Percentiles rank a stretch among this genome's conserved stretches.
Conservation (phyloP, 441 rosid species). For the Kokia cookei region DNA sequence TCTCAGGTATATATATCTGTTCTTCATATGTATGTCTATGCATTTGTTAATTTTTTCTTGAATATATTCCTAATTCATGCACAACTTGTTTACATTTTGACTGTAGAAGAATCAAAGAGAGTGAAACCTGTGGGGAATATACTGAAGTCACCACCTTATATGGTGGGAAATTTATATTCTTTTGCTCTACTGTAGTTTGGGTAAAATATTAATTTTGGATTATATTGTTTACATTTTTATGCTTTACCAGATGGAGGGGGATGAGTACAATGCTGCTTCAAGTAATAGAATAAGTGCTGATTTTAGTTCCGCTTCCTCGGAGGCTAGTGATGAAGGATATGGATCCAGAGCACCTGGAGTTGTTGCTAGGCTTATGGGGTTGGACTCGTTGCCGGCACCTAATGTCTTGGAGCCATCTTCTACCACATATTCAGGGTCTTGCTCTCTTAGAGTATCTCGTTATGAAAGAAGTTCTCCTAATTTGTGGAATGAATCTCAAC, state of each 20-base stretch:
- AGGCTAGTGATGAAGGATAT: conserved; percentile 58
- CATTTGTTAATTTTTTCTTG: not conserved
- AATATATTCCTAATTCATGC: not conserved
- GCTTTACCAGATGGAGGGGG: conserved; percentile 35
- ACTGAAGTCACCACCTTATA: conserved; percentile 26
- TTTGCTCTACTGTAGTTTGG: not conserved
- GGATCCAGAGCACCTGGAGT: conserved; percentile 71
- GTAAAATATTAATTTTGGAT: not conserved
- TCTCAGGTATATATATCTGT: conserved; percentile 26
- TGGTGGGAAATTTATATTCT: conserved; percentile 28
- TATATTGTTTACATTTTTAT: conserved; percentile 3
- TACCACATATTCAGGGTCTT: conserved; percentile 26
- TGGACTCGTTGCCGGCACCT: conserved; percentile 65
- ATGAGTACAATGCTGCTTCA: conserved; percentile 35
- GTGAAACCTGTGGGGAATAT: conserved; percentile 30
- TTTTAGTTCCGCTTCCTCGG: conserved; percentile 49
- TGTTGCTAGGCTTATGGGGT: conserved; percentile 95
- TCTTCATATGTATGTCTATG: not conserved
- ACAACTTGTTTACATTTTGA: conserved; percentile 2
- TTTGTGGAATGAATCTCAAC: conserved; percentile 35
- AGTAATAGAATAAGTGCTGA: conserved; percentile 40
- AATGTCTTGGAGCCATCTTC: conserved; percentile 34
- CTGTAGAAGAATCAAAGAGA: conserved; percentile 36
- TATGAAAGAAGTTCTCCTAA: conserved; percentile 21
- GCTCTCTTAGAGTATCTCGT: conserved; percentile 27